phyloP scores from a whole-genome alignment of 1,284 basidiomycete species.

The Ceratorhiza oryzae-sativae region DNA sequence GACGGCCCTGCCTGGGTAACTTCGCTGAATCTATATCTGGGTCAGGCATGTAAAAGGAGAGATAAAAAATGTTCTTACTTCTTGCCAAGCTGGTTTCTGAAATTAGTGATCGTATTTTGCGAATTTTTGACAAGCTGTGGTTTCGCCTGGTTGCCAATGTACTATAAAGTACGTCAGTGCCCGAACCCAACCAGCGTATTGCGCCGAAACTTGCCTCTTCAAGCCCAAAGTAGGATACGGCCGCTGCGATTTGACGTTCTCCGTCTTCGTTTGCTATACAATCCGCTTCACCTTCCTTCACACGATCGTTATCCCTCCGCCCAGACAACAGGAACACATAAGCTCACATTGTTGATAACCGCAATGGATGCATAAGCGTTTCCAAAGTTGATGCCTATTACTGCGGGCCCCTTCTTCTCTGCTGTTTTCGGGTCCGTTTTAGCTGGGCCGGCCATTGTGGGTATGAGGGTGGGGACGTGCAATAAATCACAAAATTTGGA shows the following conservation, averaged over 20 bases:
- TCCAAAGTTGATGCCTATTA: constrained; percentile 97
- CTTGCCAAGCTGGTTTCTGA: constrained; percentile 93
- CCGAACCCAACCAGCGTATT: not conserved
- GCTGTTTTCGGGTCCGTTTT: constrained; percentile 13
- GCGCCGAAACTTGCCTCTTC: constrained; percentile 69
- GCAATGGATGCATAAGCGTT: constrained; percentile 96
- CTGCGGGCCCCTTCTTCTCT: constrained; percentile 22
- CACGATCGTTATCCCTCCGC: not conserved
- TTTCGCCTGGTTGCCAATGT: constrained; percentile 95
- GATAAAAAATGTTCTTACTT: constrained; percentile 60
- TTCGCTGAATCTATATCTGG: constrained; percentile 69
- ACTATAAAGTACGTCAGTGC: constrained; percentile 58
- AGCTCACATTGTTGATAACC: constrained; percentile 87
- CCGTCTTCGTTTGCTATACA: constrained; percentile 99
- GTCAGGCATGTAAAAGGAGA: not conserved
- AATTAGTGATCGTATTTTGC: constrained; percentile 92
- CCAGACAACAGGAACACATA: not conserved
- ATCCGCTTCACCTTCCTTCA: constrained; percentile 86
- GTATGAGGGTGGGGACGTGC: constrained; percentile 11
- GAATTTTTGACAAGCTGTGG: constrained; percentile 96
- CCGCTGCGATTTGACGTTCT: constrained; percentile 96
- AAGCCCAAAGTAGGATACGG: constrained; percentile 90
- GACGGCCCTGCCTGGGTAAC: constrained; percentile 60
- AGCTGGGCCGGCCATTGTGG: constrained; percentile 1
- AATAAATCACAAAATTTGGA: constrained; percentile 32